These are phyloP conservation scores for Pelargonium cotyledonis DNA, from an alignment of 441 rosid genomes.

Conservation along the genomic window DNA sequence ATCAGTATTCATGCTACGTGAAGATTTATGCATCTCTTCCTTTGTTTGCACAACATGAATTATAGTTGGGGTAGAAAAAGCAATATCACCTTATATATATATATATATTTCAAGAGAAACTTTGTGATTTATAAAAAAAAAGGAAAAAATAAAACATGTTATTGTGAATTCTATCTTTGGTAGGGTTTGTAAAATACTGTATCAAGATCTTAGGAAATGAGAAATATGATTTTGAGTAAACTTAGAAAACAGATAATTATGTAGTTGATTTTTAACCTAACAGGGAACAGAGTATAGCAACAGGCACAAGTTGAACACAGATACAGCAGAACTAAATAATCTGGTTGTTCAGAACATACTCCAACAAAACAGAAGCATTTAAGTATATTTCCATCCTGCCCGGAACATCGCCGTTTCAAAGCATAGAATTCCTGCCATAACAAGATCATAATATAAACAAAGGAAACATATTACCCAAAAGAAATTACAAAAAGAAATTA, in stretches of 20 bases:
- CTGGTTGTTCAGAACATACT: not conserved
- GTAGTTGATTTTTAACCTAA: not conserved
- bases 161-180: no score
- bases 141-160: no score
- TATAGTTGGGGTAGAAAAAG: no score
- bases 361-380: constrained; percentile 5
- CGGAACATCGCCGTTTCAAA: not conserved
- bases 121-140: no score
- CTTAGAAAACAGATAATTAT: not conserved
- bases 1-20: no score
- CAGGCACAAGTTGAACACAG: not conserved
- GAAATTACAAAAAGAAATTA: not conserved
- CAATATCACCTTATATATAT: no score
- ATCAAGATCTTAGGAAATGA: no score
- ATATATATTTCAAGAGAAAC: no score
- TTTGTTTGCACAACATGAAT: no score
- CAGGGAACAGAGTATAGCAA: not conserved
- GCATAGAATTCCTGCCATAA: constrained; percentile 5
- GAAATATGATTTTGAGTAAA: not conserved
- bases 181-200: no score
- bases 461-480: not conserved
- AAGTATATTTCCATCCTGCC: constrained; percentile 1
- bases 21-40: no score
- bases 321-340: not conserved
- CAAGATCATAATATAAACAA: not conserved